Evolutionary conservation across 331 rosid genomes (phyloP).

Genomic region (Dryas integrifolia): DNA sequence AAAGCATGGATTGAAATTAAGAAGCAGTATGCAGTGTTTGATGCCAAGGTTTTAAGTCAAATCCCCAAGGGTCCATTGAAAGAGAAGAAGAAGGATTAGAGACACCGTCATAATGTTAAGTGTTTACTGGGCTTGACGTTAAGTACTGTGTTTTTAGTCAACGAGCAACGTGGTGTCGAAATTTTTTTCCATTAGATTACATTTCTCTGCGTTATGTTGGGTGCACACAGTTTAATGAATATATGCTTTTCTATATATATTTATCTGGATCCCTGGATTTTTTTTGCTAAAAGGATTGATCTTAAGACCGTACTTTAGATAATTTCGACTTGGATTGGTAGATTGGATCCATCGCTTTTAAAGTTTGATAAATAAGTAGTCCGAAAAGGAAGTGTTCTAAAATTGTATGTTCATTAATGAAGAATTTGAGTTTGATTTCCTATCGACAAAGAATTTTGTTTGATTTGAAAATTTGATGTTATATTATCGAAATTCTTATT

Average conservation of each 20-base stretch:
- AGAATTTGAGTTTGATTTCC: too few relatives aligned
- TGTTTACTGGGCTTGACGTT: constrained; percentile 19
- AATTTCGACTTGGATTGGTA: too few relatives aligned
- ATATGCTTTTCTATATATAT: not conserved
- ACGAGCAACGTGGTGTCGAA: not conserved
- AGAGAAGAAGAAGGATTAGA: constrained; percentile 59
- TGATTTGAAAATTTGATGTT: too few relatives aligned
- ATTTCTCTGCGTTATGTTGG: not conserved
- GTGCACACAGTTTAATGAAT: constrained; percentile 16
- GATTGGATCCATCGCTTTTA: too few relatives aligned
- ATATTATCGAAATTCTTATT: too few relatives aligned
- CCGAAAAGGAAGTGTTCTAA: too few relatives aligned
- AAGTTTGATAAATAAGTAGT: too few relatives aligned
- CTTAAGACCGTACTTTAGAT: too few relatives aligned
- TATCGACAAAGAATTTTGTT: too few relatives aligned
- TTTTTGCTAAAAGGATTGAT: not conserved
- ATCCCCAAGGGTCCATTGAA: constrained; percentile 59
- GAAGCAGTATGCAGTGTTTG: constrained; percentile 79
- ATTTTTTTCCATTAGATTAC: not conserved
- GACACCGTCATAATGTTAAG: not conserved
- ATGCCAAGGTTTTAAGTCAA: constrained; percentile 78
- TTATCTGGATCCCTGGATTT: not conserved
- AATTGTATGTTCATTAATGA: too few relatives aligned
- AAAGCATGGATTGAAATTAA: constrained; percentile 67
- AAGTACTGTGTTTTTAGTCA: constrained; percentile 3